These are phyloP conservation scores for Pseudofabraea citricarpa DNA, from an alignment of 2,329 filamentous ascomycete genomes.

Conservation along the genomic window DNA sequence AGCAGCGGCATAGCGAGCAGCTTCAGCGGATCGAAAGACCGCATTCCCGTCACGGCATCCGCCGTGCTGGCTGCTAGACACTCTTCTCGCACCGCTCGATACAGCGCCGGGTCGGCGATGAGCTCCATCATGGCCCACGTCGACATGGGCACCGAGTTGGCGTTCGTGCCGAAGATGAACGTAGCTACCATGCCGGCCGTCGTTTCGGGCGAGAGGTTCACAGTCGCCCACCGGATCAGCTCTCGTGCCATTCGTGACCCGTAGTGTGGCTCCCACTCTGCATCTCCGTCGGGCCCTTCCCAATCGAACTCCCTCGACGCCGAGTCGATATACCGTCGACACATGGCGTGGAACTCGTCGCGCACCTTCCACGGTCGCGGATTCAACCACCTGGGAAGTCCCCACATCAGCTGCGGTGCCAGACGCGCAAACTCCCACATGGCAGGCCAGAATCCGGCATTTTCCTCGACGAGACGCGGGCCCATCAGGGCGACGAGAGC, in stretches of 20 bases:
- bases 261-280: constrained; percentile 24
- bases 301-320: constrained; percentile 13
- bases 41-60: not conserved
- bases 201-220: too few species aligned
- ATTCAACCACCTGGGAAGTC: constrained; percentile 20
- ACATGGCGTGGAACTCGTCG: constrained; percentile 5
- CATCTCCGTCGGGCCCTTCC: constrained; percentile 8
- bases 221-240: constrained; percentile 1
- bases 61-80: not conserved
- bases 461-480: constrained; percentile 16
- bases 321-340: not conserved
- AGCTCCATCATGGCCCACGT: constrained; percentile 27
- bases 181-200: too few species aligned
- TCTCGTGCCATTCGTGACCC: constrained; percentile 20
- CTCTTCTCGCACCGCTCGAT: constrained; percentile 18
- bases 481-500: constrained; percentile 21
- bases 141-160: constrained; percentile 25
- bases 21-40: not conserved
- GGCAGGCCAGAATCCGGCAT: constrained; percentile 19
- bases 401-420: constrained; percentile 14
- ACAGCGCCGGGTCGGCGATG: constrained; percentile 17
- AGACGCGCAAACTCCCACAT: constrained; percentile 23
- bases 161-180: constrained; percentile 22
- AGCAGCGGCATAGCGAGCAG: constrained; percentile 21
- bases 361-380: constrained; percentile 11